Evolutionary conservation across 352 stramenopile genomes (phyloP), one percentile per base, ranked within the genome.

Genomic region (Phytophthora pluvialis): DNA sequence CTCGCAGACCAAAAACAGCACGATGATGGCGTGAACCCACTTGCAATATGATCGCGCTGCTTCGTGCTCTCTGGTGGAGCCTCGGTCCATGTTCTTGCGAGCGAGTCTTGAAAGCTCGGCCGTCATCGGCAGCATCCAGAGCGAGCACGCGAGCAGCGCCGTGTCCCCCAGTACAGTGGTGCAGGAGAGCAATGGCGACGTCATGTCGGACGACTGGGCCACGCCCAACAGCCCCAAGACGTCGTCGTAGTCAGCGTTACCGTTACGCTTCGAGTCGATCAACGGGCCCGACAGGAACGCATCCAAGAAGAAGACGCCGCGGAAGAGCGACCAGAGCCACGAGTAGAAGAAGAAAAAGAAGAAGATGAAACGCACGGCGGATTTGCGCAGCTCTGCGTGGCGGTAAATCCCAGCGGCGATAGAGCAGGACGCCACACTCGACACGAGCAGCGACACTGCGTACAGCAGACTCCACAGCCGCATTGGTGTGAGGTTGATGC

Each of bases 341-440:
- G 81, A 56, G 68, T 85, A 86, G 56, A 81, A 75, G 67, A 88
- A 86, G 52, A 86, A 83, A 45, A 71, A 83, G 64, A 85, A 75
- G 60, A 86, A 66, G 10, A 86, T 63, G 64, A 76, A 85, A 43
- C 68, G 73, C 35, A 83, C 73, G 10, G 72, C 75, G 11, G 79
- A 88, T 36, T 69, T 46, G 43, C 65, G 71, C 50, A 78, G 46
- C 44, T 83, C 72, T 5, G 64, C 73, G 46, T 81, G 68, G 40
- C 38, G 62, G 45, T 78, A 78, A 28, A 85, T 68, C 9, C 57
- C 53, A 18, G 57, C 68, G 3, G 76, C 68, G 45, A 85, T 76
- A 15, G 57, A 54, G 21, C 60, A 78, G n/a, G 73, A 73, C n/a
- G 78, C 65, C 21, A 75, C 42, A 40, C 67, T 77, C 36, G 73